phyloP scores from a whole-genome alignment of 23 red algal genomes.

The Gracilaria caudata region DNA sequence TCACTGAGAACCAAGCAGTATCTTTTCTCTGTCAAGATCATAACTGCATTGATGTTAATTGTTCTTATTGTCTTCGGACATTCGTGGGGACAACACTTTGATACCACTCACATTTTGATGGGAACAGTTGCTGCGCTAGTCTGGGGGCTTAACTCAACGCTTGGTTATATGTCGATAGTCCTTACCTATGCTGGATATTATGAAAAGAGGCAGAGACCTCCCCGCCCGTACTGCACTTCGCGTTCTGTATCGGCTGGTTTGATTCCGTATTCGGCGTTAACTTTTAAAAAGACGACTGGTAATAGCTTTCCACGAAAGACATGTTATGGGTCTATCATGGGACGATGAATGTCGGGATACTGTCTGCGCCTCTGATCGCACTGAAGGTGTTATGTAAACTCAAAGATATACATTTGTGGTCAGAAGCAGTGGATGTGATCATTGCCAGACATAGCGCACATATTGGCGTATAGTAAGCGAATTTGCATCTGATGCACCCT shows the following conservation, averaged over 20 bases:
- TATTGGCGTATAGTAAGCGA: not conserved
- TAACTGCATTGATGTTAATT: not conserved
- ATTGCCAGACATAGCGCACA: too few species aligned
- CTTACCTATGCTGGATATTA: not conserved
- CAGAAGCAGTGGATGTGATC: not conserved
- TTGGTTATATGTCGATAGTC: constrained; percentile 23
- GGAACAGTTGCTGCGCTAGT: constrained; percentile 8
- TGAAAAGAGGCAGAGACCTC: constrained; percentile 30
- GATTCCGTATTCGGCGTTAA: not conserved
- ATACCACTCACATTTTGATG: constrained; percentile 8
- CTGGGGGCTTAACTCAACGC: constrained; percentile 42
- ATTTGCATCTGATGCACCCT: not conserved
- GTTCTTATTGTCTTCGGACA: constrained; percentile 27
- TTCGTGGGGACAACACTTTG: constrained; percentile 12
- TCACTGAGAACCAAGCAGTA: constrained; percentile 12
- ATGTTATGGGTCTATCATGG: not conserved
- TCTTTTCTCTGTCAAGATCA: constrained; percentile 23
- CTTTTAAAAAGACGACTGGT: not conserved
- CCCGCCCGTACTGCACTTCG: not conserved
- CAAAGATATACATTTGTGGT: not conserved
- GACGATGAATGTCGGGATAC: not conserved
- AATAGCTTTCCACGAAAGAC: not conserved
- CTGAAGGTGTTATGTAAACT: not conserved
- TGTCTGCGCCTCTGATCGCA: not conserved
- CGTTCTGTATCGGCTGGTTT: not conserved